Evolutionary conservation across 1,139 yeast genomes (phyloP).

Genomic region (Taphrina populina): DNA sequence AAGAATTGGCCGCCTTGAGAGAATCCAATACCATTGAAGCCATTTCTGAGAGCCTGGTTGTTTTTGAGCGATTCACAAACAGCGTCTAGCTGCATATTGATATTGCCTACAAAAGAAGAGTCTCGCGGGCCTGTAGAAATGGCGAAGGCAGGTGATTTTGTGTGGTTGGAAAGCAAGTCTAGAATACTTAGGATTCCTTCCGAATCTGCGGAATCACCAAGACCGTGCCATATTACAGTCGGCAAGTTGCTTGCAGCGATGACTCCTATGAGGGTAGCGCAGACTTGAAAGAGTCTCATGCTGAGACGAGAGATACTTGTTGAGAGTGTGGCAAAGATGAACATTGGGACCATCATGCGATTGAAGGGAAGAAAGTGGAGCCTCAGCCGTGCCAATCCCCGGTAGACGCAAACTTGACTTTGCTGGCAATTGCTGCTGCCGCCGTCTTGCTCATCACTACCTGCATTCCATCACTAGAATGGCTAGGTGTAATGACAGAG

Average conservation of each 20-base stretch:
- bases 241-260: conserved; percentile 48
- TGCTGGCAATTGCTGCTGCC: too few relatives aligned
- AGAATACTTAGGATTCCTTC: conserved; percentile 50
- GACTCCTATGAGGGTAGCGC: too few relatives aligned
- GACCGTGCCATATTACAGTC: conserved; percentile 79
- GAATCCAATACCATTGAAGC: conserved; percentile 75
- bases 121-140: conserved; percentile 21
- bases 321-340: too few relatives aligned
- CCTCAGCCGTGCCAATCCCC: too few relatives aligned
- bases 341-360: too few relatives aligned
- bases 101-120: conserved; percentile 55
- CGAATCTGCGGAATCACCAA: conserved; percentile 73
- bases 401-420: too few relatives aligned
- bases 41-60: conserved; percentile 51
- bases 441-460: too few relatives aligned
- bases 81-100: conserved; percentile 51
- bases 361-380: too few relatives aligned
- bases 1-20: conserved; percentile 80
- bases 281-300: too few relatives aligned
- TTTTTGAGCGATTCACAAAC: conserved; percentile 51
- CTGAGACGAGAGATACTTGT: too few relatives aligned
- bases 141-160: conserved; percentile 20
- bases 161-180: conserved; percentile 36
- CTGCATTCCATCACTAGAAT: too few relatives aligned
- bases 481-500: too few relatives aligned